These are phyloP conservation scores for Chamaenerion angustifolium DNA, from an alignment of 345 rosid genomes.

Conservation along the genomic window DNA sequence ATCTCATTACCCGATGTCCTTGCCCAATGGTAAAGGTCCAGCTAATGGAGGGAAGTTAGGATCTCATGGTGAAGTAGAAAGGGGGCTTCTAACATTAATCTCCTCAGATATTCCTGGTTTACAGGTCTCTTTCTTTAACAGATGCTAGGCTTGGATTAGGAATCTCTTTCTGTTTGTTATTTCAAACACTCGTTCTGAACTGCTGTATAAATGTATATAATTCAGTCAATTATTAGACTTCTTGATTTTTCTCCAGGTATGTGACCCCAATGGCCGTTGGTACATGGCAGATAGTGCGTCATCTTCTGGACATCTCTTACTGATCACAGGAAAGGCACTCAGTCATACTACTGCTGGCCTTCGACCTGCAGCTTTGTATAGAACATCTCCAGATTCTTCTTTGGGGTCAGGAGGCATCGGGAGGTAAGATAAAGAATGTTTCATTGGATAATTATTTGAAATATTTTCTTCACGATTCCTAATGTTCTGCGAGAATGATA, in stretches of 20 bases:
- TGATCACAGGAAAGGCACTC: slow-evolving; percentile 88
- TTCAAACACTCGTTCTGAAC: no score
- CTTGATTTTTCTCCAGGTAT: slow-evolving; percentile 38
- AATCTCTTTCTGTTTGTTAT: no score
- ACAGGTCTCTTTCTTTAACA: slow-evolving; percentile 38
- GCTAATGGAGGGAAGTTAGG: slow-evolving; percentile 54
- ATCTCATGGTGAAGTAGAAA: slow-evolving; percentile 66
- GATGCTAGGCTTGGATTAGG: no score
- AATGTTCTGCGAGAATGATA: no score
- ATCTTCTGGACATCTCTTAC: slow-evolving; percentile 62
- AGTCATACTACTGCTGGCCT: slow-evolving; percentile 94
- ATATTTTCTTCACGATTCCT: no score
- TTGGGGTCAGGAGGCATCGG: slow-evolving; percentile 42
- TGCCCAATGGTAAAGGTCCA: slow-evolving; percentile 65
- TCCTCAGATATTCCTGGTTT: slow-evolving; percentile 68
- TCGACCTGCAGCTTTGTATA: slow-evolving; percentile 73
- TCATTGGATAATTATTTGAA: not conserved
- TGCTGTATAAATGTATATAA: no score
- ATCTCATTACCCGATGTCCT: slow-evolving; percentile 40
- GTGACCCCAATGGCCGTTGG: slow-evolving; percentile 96
- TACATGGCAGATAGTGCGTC: slow-evolving; percentile 76
- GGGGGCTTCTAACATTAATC: slow-evolving; percentile 76
- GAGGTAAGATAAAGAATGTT: slow-evolving; percentile 29
- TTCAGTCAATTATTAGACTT: not conserved
- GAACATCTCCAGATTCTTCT: slow-evolving; percentile 39